Percentiles rank a stretch among this genome's conserved stretches.
Conservation (phyloP, 495 filamentous ascomycete genomes). For the Penicillium crystallinum region DNA sequence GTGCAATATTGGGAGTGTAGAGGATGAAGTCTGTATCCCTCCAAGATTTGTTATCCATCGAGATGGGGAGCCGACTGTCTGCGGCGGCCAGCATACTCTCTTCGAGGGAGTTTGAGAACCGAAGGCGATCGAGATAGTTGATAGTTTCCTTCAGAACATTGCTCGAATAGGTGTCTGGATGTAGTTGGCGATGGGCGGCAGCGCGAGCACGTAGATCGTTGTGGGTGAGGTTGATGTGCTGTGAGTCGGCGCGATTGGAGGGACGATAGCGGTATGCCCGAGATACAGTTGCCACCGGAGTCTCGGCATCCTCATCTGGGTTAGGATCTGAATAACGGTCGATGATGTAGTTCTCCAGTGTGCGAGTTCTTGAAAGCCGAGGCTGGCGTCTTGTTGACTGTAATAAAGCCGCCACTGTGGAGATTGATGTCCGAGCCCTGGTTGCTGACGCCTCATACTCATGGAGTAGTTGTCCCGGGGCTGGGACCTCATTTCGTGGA, state of each 20-base stretch:
- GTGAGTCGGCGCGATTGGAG: conserved; percentile 26
- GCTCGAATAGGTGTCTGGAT: conserved; percentile 41
- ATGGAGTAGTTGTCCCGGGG: conserved; percentile 8
- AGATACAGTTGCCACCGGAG: conserved; percentile 16
- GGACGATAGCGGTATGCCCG: conserved; percentile 38
- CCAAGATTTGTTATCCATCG: conserved; percentile 36
- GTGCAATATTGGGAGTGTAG: conserved; percentile 49
- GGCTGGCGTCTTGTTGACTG: conserved; percentile 48
- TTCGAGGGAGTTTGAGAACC: conserved; percentile 49
- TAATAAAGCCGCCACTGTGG: conserved; percentile 41
- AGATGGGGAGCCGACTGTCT: conserved; percentile 43
- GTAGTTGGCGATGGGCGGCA: conserved; percentile 47
- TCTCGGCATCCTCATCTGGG: conserved; percentile 35
- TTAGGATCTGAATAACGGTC: conserved; percentile 34
- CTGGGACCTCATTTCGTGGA: conserved; percentile 22
- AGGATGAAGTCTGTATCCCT: conserved; percentile 59
- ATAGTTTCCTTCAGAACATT: conserved; percentile 56
- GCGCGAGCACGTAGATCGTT: conserved; percentile 43
- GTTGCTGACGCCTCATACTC: conserved; percentile 12
- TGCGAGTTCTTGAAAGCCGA: conserved; percentile 39
- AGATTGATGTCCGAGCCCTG: conserved; percentile 16
- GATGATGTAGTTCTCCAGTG: conserved; percentile 44
- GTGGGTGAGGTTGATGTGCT: conserved; percentile 30
- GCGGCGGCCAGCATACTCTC: conserved; percentile 52
- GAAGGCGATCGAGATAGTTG: conserved; percentile 58